Percentiles rank a stretch among this genome's conserved stretches.
These are phyloP conservation scores for Penicillium brasilianum DNA, from an alignment of 2,329 filamentous ascomycete genomes.

Conservation along the genomic window DNA sequence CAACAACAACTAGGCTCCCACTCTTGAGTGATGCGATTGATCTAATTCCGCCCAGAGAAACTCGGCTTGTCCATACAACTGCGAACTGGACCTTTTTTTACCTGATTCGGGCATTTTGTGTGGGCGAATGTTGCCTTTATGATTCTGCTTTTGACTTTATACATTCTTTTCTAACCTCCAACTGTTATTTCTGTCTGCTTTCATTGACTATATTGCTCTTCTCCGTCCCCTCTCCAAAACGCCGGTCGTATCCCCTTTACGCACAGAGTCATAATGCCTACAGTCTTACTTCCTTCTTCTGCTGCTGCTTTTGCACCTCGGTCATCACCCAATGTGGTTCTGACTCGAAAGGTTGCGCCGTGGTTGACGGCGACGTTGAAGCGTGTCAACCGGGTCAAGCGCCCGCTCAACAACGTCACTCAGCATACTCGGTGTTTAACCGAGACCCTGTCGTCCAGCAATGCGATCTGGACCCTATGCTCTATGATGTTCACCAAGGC, in stretches of 20 bases:
- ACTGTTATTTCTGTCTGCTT: constrained; percentile 49
- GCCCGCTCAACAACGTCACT: constrained; percentile 92
- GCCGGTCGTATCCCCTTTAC: constrained; percentile 53
- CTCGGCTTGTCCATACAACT: neutral
- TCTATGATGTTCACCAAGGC: constrained; percentile 92
- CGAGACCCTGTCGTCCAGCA: constrained; percentile 85
- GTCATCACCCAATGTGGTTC: constrained; percentile 90
- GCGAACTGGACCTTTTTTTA: neutral
- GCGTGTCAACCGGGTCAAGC: constrained; percentile 94
- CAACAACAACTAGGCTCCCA: constrained; percentile 7
- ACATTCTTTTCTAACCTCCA: constrained; percentile 52
- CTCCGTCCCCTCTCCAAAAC: constrained; percentile 40
- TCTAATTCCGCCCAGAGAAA: constrained; percentile 18
- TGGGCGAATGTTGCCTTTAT: constrained; percentile 49
- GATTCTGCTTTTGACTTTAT: constrained; percentile 31
- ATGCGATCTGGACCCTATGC: constrained; percentile 92
- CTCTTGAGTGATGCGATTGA: constrained; percentile 24
- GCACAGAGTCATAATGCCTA: constrained; percentile 76
- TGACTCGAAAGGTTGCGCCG: constrained; percentile 88
- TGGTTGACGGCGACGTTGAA: constrained; percentile 98
- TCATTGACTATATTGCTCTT: too few relatives aligned
- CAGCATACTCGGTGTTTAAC: constrained; percentile 96
- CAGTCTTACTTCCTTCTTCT: constrained; percentile 90
- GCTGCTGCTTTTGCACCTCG: constrained; percentile 95
- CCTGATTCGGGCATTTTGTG: constrained; percentile 28